Evolutionary conservation across 2,329 filamentous ascomycete species (phyloP).

Genomic region (Alternaria sp.): DNA sequence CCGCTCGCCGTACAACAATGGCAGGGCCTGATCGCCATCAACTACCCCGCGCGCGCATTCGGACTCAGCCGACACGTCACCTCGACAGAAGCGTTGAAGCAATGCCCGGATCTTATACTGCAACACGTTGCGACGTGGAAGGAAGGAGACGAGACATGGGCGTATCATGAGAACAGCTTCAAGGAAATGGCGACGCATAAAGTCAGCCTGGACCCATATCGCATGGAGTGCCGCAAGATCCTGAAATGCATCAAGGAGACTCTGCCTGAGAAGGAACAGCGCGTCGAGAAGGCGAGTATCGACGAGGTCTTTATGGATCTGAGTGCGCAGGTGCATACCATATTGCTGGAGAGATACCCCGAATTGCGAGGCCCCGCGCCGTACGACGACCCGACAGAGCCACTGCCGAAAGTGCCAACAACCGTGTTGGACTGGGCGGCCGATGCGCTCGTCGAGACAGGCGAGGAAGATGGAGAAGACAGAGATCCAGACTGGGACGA

Average conservation of each 20-base stretch:
- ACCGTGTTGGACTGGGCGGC: constrained; percentile 82
- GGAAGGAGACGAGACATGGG: constrained; percentile 90
- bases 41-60: constrained; percentile 85
- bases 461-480: constrained; percentile 73
- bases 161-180: constrained; percentile 81
- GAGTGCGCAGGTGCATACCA: constrained; percentile 79
- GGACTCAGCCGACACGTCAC: constrained; percentile 82
- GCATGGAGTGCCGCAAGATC: constrained; percentile 83
- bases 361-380: constrained; percentile 72
- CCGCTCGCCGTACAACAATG: constrained; percentile 95
- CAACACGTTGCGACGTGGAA: constrained; percentile 97
- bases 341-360: constrained; percentile 77
- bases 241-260: constrained; percentile 76
- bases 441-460: constrained; percentile 81
- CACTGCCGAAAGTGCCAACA: constrained; percentile 73
- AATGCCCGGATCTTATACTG: constrained; percentile 81
- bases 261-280: constrained; percentile 69
- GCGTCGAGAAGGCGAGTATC: constrained; percentile 90
- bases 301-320: constrained; percentile 96
- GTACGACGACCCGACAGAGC: constrained; percentile 74
- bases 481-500: constrained; percentile 97
- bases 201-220: constrained; percentile 91
- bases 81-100: constrained; percentile 79
- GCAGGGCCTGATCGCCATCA: constrained; percentile 94
- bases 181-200: constrained; percentile 86